phyloP scores from a whole-genome alignment of 2,329 filamentous ascomycete genomes.

The Arthrobotrys conoides region DNA sequence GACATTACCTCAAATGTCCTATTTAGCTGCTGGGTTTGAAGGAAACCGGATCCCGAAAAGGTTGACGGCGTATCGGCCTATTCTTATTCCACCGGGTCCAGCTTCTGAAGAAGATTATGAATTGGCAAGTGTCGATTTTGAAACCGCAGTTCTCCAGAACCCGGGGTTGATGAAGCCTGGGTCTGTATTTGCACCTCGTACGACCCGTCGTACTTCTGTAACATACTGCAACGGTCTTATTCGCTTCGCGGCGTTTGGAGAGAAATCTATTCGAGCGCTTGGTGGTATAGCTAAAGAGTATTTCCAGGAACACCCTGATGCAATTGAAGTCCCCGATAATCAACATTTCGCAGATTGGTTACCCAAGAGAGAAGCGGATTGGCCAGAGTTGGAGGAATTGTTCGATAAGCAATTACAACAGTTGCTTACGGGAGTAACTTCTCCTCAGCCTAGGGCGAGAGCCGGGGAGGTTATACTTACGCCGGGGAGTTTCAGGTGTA shows the following conservation, averaged over 20 bases:
- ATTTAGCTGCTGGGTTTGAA: not conserved
- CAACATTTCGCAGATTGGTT: not conserved
- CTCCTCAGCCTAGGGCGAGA: too few species aligned
- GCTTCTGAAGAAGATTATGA: not conserved
- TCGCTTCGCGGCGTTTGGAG: not conserved
- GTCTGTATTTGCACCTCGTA: constrained; percentile 12
- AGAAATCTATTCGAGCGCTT: not conserved
- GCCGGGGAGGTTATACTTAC: not conserved
- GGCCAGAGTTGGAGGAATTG: not conserved
- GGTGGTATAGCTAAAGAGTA: not conserved
- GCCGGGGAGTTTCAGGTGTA: not conserved
- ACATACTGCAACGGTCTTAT: constrained; percentile 35
- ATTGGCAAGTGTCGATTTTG: constrained; percentile 7
- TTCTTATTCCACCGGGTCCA: not conserved
- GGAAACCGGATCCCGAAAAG: not conserved
- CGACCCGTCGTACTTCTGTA: not conserved
- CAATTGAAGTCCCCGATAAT: not conserved
- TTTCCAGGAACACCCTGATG: not conserved
- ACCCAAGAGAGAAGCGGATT: too few species aligned
- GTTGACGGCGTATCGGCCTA: not conserved
- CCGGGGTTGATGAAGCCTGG: constrained; percentile 42
- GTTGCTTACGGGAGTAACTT: not conserved
- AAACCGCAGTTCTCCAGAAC: constrained; percentile 6
- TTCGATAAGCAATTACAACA: not conserved
- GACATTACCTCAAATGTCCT: not conserved